phyloP scores from a whole-genome alignment of 2,329 filamentous ascomycete genomes.

The Clonostachys solani region DNA sequence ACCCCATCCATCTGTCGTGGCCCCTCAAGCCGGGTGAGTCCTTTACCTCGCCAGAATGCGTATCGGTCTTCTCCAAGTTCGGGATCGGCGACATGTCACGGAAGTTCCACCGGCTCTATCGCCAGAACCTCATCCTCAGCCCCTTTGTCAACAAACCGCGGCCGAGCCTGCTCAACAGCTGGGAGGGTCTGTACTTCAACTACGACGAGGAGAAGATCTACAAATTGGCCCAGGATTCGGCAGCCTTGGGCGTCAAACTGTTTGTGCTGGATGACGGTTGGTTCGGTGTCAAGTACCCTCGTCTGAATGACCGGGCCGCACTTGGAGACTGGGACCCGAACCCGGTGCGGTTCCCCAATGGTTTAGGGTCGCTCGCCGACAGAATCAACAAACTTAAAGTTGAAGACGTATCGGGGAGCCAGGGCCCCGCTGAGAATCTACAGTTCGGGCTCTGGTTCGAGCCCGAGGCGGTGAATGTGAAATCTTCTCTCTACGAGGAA shows the following conservation, averaged over 20 bases:
- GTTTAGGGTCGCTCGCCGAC: conserved; percentile 44
- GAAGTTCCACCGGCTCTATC: conserved; percentile 56
- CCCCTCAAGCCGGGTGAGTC: conserved; percentile 48
- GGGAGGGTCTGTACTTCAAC: conserved; percentile 59
- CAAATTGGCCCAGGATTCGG: conserved; percentile 49
- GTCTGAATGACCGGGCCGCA: conserved; percentile 26
- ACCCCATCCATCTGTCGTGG: conserved; percentile 57
- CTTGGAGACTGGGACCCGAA: conserved; percentile 63
- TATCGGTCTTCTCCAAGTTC: conserved; percentile 53
- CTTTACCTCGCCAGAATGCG: conserved; percentile 57
- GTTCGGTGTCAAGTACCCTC: conserved; percentile 46
- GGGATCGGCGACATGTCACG: conserved; percentile 60
- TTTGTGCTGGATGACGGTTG: conserved; percentile 66
- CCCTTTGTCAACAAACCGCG: conserved; percentile 46
- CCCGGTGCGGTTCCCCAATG: conserved; percentile 52
- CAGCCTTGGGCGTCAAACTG: conserved; percentile 54
- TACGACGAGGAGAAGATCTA: conserved; percentile 53
- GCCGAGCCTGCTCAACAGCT: conserved; percentile 59
- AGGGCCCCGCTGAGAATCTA: conserved; percentile 30
- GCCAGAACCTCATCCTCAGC: conserved; percentile 54
- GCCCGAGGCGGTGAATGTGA: conserved; percentile 63
- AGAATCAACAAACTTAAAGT: conserved; percentile 44
- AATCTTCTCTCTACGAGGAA: conserved; percentile 54
- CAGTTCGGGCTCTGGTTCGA: conserved; percentile 65
- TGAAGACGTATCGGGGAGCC: conserved; percentile 24